These are phyloP conservation scores for Beta vulgaris DNA, from an alignment of 148 eudicot genomes.

Conservation along the genomic window DNA sequence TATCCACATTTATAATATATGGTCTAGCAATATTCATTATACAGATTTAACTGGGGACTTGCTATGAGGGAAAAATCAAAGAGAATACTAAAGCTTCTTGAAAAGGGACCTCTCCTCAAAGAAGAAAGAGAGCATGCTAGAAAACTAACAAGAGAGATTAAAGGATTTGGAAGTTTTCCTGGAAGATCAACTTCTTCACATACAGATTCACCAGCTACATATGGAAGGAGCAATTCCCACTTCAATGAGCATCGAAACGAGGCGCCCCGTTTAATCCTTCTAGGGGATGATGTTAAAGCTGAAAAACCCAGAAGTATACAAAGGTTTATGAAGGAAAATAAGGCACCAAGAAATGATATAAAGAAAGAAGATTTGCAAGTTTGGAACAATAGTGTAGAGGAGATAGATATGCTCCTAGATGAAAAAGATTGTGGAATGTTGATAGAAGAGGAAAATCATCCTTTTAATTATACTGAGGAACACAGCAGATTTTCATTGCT, in stretches of 20 bases:
- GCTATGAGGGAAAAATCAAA: conserved; percentile 74
- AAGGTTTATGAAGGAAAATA: conserved; percentile 49
- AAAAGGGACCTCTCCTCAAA: conserved; percentile 56
- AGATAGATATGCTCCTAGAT: conserved; percentile 41
- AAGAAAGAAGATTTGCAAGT: conserved; percentile 22
- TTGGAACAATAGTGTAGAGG: conserved; percentile 28
- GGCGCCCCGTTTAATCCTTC: conserved; percentile 20
- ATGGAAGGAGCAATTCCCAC: conserved; percentile 60
- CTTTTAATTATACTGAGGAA: conserved; percentile 43
- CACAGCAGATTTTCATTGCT: conserved; percentile 48
- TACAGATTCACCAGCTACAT: conserved; percentile 31
- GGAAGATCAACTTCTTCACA: conserved; percentile 26
- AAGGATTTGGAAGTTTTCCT: conserved; percentile 90
- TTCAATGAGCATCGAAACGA: conserved; percentile 56
- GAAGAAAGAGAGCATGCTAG: conserved; percentile 79
- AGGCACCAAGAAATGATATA: conserved; percentile 37
- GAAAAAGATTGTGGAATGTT: conserved; percentile 19
- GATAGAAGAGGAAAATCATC: conserved; percentile 51
- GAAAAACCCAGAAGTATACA: conserved; percentile 15
- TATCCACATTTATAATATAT: not conserved
- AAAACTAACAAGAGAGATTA: conserved; percentile 66
- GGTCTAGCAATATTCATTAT: not conserved
- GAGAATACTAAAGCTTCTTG: conserved; percentile 57
- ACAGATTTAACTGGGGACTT: conserved; percentile 91
- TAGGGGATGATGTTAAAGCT: conserved; percentile 15